Evolutionary conservation across 495 filamentous ascomycete genomes (phyloP).

Genomic region (Penicillium turbatum): DNA sequence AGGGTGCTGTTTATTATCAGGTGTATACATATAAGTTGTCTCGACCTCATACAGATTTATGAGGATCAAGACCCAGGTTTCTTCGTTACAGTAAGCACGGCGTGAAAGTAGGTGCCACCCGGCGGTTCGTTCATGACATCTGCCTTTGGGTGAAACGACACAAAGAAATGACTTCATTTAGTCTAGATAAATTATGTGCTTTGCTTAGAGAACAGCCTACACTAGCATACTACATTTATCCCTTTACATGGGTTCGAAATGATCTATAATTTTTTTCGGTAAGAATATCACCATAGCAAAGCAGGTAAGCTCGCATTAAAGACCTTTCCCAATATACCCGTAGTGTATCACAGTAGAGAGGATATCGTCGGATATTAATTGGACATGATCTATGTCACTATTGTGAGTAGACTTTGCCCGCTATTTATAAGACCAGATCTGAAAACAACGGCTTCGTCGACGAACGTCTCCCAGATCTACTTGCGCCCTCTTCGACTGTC

Average conservation of each 20-base stretch:
- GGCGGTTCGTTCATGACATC: neutral
- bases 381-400: no score
- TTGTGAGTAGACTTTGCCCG: no score
- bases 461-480: neutral
- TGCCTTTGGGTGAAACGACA: neutral
- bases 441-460: neutral
- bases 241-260: neutral
- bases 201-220: neutral
- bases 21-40: neutral
- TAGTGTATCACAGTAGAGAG: no score
- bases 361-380: no score
- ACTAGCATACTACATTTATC: neutral
- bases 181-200: neutral
- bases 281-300: neutral
- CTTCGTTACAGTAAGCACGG: slow-evolving; percentile 8
- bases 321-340: neutral
- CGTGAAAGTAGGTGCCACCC: neutral
- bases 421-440: neutral
- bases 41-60: slow-evolving; percentile 21
- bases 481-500: neutral
- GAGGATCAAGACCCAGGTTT: slow-evolving; percentile 19
- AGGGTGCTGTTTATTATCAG: no score
- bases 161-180: neutral
- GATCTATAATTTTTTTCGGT: neutral
- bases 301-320: neutral